phyloP scores from a whole-genome alignment of 116 monocot genomes.

The Thalassia testudinum region DNA sequence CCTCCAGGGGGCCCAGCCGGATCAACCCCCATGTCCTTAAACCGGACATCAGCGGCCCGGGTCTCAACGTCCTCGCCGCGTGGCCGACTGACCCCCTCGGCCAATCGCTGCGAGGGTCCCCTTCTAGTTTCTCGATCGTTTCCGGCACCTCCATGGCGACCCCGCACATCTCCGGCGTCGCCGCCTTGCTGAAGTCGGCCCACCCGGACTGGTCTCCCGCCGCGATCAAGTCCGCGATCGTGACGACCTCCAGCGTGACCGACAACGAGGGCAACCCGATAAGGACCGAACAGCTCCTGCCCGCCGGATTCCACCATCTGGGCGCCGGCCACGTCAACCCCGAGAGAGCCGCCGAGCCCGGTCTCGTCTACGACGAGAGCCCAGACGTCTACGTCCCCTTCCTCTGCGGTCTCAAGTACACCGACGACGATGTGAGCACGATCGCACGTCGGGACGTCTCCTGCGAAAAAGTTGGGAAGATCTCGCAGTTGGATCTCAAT shows the following conservation, averaged over 20 bases:
- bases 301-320: conserved; percentile 43
- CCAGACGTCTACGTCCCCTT: conserved; percentile 44
- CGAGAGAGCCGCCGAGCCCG: conserved; percentile 27
- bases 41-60: conserved; percentile 11
- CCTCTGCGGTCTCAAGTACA: conserved; percentile 69
- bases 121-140: conserved; percentile 3
- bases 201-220: conserved; percentile 58
- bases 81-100: neutral
- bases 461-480: conserved; percentile 29
- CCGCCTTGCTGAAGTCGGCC: conserved; percentile 7
- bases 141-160: conserved; percentile 7
- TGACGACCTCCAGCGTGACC: conserved; percentile 47
- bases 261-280: conserved; percentile 26
- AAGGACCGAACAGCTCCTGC: conserved; percentile 26
- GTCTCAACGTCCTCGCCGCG: conserved; percentile 12
- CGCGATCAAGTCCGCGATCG: conserved; percentile 64
- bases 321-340: conserved; percentile 75
- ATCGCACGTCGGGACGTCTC: conserved; percentile 15
- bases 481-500: conserved; percentile 46
- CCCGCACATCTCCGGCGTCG: conserved; percentile 7
- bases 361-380: conserved; percentile 49
- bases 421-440: conserved; percentile 20
- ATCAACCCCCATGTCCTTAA: conserved; percentile 1
- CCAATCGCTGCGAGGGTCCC: neutral
- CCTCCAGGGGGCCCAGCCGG: conserved; percentile 8